A percentile compares a stretch with the other conserved stretches of the same genome.
Conservation (phyloP, 2,329 filamentous ascomycete species). For the Coniella vitis region DNA sequence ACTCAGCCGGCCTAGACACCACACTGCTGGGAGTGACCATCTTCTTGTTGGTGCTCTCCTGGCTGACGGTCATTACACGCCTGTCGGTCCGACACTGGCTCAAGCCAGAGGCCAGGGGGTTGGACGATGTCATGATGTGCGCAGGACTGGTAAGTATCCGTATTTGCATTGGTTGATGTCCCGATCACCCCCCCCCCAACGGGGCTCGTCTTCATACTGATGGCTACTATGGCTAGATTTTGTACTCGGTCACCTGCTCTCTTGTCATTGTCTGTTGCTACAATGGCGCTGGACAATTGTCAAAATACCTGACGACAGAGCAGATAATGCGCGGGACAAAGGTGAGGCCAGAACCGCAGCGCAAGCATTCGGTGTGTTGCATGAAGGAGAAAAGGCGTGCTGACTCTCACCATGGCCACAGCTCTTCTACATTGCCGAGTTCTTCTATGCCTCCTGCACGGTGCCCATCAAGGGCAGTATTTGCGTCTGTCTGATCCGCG, state of each 20-base stretch:
- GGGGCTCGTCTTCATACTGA: too few relatives aligned
- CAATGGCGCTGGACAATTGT: conserved; percentile 22
- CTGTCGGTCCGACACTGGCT: conserved; percentile 21
- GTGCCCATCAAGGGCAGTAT: conserved; percentile 25
- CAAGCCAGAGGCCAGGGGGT: conserved; percentile 19
- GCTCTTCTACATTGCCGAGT: conserved; percentile 31
- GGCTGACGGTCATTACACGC: conserved; percentile 20
- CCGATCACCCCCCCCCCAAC: not conserved
- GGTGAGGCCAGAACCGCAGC: not conserved
- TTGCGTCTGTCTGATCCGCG: conserved; percentile 25
- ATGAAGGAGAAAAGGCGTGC: conserved; percentile 8
- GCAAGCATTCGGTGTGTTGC: too few relatives aligned
- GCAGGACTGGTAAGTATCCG: conserved; percentile 21
- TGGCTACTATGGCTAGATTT: too few relatives aligned
- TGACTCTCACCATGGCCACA: conserved; percentile 20
- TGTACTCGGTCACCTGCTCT: conserved; percentile 21
- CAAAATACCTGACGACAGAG: conserved; percentile 11
- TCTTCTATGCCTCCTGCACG: conserved; percentile 29
- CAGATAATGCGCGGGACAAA: conserved; percentile 17
- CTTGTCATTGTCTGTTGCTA: conserved; percentile 24
- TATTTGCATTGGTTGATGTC: not conserved
- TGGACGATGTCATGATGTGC: conserved; percentile 23
- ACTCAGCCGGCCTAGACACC: conserved; percentile 21
- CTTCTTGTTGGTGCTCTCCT: conserved; percentile 19
- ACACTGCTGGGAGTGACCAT: conserved; percentile 21